Evolutionary conservation across 306 rosid species (phyloP).

Genomic region (Inga laurina): DNA sequence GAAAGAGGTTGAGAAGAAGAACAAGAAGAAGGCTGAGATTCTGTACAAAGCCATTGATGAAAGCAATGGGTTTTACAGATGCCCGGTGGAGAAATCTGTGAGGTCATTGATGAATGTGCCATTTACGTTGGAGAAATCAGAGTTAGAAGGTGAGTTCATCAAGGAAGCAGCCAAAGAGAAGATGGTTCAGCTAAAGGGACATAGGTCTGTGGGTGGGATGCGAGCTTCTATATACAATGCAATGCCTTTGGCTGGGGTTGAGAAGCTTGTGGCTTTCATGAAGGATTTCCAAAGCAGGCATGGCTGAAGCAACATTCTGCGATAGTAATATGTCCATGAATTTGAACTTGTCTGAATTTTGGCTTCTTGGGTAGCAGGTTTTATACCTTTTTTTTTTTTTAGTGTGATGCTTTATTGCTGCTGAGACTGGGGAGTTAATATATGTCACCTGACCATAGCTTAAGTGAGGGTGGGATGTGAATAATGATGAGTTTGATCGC

Average conservation of each 20-base stretch:
- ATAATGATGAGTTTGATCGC: background rate
- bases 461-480: background rate
- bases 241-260: constrained; percentile 95
- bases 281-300: constrained; percentile 86
- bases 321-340: background rate
- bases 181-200: constrained; percentile 98
- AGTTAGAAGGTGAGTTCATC: constrained; percentile 79
- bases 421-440: background rate
- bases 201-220: constrained; percentile 95
- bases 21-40: constrained; percentile 73
- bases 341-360: background rate
- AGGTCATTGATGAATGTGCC: constrained; percentile 98
- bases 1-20: constrained; percentile 86
- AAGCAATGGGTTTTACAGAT: constrained; percentile 78
- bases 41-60: constrained; percentile 67
- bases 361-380: background rate
- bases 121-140: constrained; percentile 81
- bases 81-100: constrained; percentile 89
- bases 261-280: constrained; percentile 95
- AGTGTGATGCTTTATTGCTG: background rate
- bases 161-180: constrained; percentile 90
- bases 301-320: constrained; percentile 36
- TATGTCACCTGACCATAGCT: background rate
- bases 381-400: background rate
- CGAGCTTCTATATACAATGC: constrained; percentile 97